Conservation (phyloP, 441 rosid genomes). For the Gossypium lobatum region DNA sequence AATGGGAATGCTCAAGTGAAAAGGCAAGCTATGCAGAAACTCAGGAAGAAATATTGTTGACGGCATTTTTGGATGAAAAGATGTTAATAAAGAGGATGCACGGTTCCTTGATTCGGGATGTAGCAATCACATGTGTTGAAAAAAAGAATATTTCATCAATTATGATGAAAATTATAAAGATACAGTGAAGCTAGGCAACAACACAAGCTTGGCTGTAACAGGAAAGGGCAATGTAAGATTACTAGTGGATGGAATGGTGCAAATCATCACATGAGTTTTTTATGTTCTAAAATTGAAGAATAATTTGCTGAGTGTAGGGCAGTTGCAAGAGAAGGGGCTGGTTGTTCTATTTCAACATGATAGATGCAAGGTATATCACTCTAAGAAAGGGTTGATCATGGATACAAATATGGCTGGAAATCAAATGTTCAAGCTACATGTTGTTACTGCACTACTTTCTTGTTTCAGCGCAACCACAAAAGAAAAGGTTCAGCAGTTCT, state of each 20-base stretch:
- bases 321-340: background rate
- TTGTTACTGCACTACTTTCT: no score
- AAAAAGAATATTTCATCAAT: background rate
- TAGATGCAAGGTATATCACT: background rate
- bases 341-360: background rate
- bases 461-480: background rate
- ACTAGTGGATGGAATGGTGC: background rate
- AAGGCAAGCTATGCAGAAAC: background rate
- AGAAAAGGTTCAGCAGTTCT: background rate
- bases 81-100: background rate
- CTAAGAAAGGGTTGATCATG: no score
- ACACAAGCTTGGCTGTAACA: background rate
- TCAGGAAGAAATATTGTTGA: background rate
- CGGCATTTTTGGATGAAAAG: background rate
- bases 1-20: background rate
- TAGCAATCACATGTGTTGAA: background rate
- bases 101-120: background rate
- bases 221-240: background rate
- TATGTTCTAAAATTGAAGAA: background rate
- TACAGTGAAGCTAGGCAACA: background rate
- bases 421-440: no score
- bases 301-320: background rate
- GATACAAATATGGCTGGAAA: no score
- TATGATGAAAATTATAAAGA: background rate
- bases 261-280: background rate